phyloP scores from a whole-genome alignment of 2,329 filamentous ascomycete genomes.

The Alternaria hordeiaustralica region DNA sequence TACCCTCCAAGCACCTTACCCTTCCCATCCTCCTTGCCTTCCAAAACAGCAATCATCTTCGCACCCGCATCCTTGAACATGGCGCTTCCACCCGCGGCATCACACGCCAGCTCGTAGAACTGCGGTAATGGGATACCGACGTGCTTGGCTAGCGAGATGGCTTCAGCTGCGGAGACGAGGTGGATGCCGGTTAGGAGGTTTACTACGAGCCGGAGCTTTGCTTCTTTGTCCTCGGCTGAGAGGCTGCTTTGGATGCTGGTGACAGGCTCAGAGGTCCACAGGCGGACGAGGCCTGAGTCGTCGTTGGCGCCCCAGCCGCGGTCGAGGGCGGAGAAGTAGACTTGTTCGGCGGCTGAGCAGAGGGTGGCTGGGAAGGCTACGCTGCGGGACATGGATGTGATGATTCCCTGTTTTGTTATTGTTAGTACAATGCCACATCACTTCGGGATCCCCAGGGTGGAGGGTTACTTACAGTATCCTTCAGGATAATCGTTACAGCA shows the following conservation, averaged over 20 bases:
- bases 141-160: conserved; percentile 47
- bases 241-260: conserved; percentile 33
- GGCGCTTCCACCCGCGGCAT: conserved; percentile 47
- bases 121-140: conserved; percentile 46
- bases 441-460: neutral
- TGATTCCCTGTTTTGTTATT: conserved; percentile 59
- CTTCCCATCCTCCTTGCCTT: conserved; percentile 31
- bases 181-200: conserved; percentile 46
- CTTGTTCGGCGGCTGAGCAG: conserved; percentile 68
- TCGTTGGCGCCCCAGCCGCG: conserved; percentile 64
- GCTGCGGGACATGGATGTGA: conserved; percentile 68
- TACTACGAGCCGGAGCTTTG: conserved; percentile 45
- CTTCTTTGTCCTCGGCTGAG: conserved; percentile 34
- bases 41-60: conserved; percentile 42
- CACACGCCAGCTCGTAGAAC: conserved; percentile 45
- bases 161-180: conserved; percentile 46
- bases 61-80: conserved; percentile 43
- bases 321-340: conserved; percentile 66
- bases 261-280: conserved; percentile 56
- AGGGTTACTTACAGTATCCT: conserved; percentile 49
- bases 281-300: conserved; percentile 63
- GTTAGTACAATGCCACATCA: neutral
- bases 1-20: conserved; percentile 26
- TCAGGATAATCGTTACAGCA: conserved; percentile 56
- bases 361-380: conserved; percentile 66